These are phyloP conservation scores for Narthecium ossifragum DNA, from an alignment of 106 monocot species.

Conservation along the genomic window DNA sequence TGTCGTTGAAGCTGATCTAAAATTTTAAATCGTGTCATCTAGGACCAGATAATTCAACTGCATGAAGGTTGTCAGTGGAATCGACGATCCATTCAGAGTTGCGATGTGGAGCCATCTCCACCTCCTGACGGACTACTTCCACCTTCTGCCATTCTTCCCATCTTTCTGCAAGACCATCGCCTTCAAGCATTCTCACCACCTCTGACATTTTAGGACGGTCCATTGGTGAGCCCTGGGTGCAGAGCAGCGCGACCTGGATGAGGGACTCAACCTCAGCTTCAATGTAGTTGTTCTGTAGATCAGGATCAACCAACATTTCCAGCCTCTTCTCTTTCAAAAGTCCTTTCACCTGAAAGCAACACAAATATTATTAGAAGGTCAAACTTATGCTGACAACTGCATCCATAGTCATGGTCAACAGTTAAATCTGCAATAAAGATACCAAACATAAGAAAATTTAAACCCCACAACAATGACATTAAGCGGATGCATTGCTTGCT, in stretches of 20 bases:
- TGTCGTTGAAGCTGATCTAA: too few relatives aligned
- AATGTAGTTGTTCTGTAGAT: conserved; percentile 49
- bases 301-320: conserved; percentile 72
- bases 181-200: conserved; percentile 91
- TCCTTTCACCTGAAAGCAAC: conserved; percentile 56
- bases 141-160: conserved; percentile 91
- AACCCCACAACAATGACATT: too few relatives aligned
- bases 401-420: too few relatives aligned
- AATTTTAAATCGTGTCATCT: conserved; percentile 24
- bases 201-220: conserved; percentile 90
- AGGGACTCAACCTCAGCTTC: conserved; percentile 76
- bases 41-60: conserved; percentile 61
- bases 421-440: too few relatives aligned
- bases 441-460: too few relatives aligned
- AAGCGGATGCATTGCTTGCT: too few relatives aligned
- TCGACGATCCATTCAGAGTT: conserved; percentile 54
- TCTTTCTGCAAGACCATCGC: conserved; percentile 76
- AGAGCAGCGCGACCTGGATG: conserved; percentile 81
- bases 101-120: conserved; percentile 27
- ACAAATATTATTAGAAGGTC: too few relatives aligned
- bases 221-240: conserved; percentile 62
- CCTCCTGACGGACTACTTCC: conserved; percentile 46
- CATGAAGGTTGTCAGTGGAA: conserved; percentile 56
- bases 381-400: too few relatives aligned
- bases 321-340: conserved; percentile 67